Evolutionary conservation across 306 rosid species (phyloP).

Genomic region (Acacia confusa): DNA sequence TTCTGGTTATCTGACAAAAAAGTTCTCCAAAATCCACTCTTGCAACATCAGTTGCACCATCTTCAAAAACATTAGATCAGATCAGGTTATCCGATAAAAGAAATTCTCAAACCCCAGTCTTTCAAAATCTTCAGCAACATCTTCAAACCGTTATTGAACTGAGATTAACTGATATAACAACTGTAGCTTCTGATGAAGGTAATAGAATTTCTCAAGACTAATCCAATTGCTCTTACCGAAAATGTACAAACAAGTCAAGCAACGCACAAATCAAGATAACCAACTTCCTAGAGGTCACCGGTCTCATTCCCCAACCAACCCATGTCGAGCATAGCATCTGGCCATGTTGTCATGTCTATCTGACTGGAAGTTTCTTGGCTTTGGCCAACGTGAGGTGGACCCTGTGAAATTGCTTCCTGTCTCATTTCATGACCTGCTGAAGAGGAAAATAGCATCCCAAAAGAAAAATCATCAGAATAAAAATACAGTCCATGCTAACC

Average conservation of each 20-base stretch:
- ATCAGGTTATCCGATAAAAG: not conserved
- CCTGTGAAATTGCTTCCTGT: slow-evolving; percentile 39
- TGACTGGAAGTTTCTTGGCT: not conserved
- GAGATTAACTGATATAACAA: not conserved
- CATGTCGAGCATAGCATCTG: slow-evolving; percentile 50
- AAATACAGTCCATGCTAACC: not conserved
- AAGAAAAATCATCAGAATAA: not conserved
- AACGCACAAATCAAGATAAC: slow-evolving; percentile 30
- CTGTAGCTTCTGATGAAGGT: not conserved
- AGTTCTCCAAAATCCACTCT: not conserved
- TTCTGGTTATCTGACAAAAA: not conserved
- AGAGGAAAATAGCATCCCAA: not conserved
- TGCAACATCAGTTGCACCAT: not conserved
- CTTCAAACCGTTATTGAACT: not conserved
- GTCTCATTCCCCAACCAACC: slow-evolving; percentile 40
- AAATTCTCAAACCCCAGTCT: not conserved
- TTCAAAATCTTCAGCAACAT: not conserved
- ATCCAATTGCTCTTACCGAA: not conserved
- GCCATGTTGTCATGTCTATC: slow-evolving; percentile 32
- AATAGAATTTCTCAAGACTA: not conserved
- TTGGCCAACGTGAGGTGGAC: slow-evolving; percentile 3
- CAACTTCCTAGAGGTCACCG: slow-evolving; percentile 35
- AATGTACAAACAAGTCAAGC: slow-evolving; percentile 37
- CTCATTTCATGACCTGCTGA: slow-evolving; percentile 32
- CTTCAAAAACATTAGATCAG: not conserved